Conservation (phyloP, 2,329 filamentous ascomycete genomes). For the Penicillium sp. region DNA sequence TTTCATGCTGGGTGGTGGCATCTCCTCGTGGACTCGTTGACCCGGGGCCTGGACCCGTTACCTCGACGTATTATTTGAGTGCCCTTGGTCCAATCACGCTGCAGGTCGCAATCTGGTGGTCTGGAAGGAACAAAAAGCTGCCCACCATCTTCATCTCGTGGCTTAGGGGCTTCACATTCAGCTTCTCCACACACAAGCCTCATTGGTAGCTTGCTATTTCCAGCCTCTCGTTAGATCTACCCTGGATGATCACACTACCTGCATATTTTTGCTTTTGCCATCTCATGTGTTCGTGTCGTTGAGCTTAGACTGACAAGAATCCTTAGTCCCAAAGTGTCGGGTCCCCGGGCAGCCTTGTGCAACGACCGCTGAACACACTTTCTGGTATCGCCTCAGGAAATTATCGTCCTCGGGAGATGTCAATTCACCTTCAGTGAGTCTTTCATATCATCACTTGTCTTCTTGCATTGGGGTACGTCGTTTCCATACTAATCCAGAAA, state of each 20-base stretch:
- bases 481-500: not conserved
- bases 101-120: not conserved
- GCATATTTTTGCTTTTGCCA: not conserved
- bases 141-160: slow-evolving; percentile 1
- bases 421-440: slow-evolving; percentile 8
- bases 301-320: slow-evolving; percentile 10
- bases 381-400: slow-evolving; percentile 5
- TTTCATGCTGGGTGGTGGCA: not conserved
- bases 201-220: not conserved
- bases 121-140: slow-evolving; percentile 3
- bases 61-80: slow-evolving; percentile 5
- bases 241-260: slow-evolving; percentile 5
- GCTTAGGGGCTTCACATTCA: not conserved
- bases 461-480: not conserved
- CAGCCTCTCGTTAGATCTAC: not conserved
- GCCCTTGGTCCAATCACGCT: not conserved
- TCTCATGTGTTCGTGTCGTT: slow-evolving; percentile 8
- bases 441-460: not conserved
- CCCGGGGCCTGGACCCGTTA: slow-evolving; percentile 1
- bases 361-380: not conserved
- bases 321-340: slow-evolving; percentile 12
- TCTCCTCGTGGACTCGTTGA: not conserved
- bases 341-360: slow-evolving; percentile 11
- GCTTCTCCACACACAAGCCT: not conserved
- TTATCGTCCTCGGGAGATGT: slow-evolving; percentile 11